Percentiles rank a stretch among this genome's conserved stretches.
Evolutionary conservation across 768 basidiomycete species (phyloP).

Genomic region (Kwoniella sp.): DNA sequence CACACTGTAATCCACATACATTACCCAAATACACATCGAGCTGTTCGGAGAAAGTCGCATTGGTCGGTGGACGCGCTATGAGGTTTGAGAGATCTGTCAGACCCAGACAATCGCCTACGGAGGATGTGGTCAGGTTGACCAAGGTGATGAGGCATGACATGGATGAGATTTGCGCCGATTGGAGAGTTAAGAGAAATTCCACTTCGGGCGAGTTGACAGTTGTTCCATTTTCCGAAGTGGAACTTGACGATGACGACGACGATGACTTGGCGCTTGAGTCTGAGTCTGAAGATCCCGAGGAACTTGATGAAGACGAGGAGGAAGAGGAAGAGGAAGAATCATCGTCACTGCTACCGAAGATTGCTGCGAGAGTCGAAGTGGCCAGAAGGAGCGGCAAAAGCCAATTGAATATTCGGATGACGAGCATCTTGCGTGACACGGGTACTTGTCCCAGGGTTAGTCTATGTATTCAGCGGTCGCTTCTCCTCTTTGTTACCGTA

Average conservation of each 20-base stretch:
- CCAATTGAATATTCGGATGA: not conserved
- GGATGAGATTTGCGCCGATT: slow-evolving; percentile 40
- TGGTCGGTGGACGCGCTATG: slow-evolving; percentile 28
- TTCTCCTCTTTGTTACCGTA: too few species aligned
- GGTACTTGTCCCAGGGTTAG: too few species aligned
- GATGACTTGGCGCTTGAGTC: too few species aligned
- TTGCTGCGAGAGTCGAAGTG: slow-evolving; percentile 4
- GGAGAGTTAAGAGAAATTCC: slow-evolving; percentile 41
- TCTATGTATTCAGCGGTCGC: too few species aligned
- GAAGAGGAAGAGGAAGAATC: too few species aligned
- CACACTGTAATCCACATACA: slow-evolving; percentile 39
- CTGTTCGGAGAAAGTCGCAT: slow-evolving; percentile 40
- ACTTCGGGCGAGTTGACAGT: slow-evolving; percentile 24
- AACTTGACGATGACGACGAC: slow-evolving; percentile 6
- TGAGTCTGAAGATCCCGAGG: too few species aligned
- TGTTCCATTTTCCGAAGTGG: not conserved
- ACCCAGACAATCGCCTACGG: slow-evolving; percentile 48
- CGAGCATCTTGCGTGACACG: not conserved
- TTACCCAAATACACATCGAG: slow-evolving; percentile 38
- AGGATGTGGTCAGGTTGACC: slow-evolving; percentile 49
- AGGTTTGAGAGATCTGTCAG: slow-evolving; percentile 40
- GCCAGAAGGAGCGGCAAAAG: slow-evolving; percentile 8
- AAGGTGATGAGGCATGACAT: slow-evolving; percentile 52
- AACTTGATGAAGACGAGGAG: slow-evolving; percentile 11
- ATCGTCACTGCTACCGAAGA: slow-evolving; percentile 10